Evolutionary conservation across 768 basidiomycete genomes (phyloP), one percentile per base, ranked within the genome.

Genomic region (Suillus subalutaceus): DNA sequence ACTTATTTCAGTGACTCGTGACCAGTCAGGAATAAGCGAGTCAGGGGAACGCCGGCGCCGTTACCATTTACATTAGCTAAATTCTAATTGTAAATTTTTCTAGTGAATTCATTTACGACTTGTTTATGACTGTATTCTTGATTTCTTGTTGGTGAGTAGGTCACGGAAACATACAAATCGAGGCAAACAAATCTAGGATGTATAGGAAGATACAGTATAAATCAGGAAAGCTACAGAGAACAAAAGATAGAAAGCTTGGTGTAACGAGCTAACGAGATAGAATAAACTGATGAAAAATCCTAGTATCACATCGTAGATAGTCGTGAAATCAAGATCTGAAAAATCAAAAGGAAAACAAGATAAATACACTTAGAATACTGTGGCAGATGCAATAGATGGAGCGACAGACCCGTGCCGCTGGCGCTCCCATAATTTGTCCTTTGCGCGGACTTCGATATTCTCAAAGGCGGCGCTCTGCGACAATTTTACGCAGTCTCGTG

Each of bases 401-500:
- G 79, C 79, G 0, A 73, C 71, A 0, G 81, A 83, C 9, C 75
- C 76, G 44, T 83, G 82, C 26, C 80, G 77, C 68, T 88, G 88
- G 37, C 87, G 86, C 66, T 92, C 91, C 91, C 93, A 98, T 4
- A 99, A 84, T 75, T 86, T 93, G 69, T 89, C 86, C 79, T 95
- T 97, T 35, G 88, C 90, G 12, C 84, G 79, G 40, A 98, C 82
- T 72, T 91, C 86, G 65, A 99, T 97, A 77, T 97, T 94, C 67
- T 89, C 91, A 73, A 94, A 97, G 0, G 94, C 81, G 9, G 81
- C 81, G 6, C 75, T 72, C 75, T 99, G 97, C 8, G 87, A 79
- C 53, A 99, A 78, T 71, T 91, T 88, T 70, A 99, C 82, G 74
- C 92, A 95, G 76, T 98, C 96, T 41, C 93, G 90, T 5, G 97